Conservation (phyloP, 257 asterid genomes). For the Lycium ferocissimum region DNA sequence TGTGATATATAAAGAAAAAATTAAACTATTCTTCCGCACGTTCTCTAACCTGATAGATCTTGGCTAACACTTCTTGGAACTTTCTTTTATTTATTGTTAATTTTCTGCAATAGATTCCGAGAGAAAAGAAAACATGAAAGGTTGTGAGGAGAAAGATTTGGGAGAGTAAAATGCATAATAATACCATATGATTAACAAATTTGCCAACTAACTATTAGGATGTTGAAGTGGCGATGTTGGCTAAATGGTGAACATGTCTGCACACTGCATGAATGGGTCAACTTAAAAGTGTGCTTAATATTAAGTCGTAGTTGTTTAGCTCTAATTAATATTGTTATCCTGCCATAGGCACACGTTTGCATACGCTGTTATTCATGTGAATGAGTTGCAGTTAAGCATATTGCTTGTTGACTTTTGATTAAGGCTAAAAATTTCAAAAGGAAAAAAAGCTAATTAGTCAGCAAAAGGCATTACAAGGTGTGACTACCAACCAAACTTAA, state of each 20-base stretch:
- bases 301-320: background rate
- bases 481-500: too few relatives aligned
- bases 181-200: background rate
- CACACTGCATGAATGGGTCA: background rate
- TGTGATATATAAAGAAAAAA: background rate
- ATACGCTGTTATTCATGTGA: constrained; percentile 40
- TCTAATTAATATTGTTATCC: background rate
- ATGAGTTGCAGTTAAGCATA: constrained; percentile 10
- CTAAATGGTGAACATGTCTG: background rate
- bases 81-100: constrained; percentile 10
- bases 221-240: background rate
- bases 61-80: constrained; percentile 29
- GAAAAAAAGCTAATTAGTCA: background rate
- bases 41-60: background rate
- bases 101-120: background rate
- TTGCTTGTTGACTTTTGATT: background rate
- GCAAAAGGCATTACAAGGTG: background rate
- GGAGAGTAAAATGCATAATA: background rate
- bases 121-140: background rate
- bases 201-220: background rate
- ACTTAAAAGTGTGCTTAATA: background rate
- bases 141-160: background rate
- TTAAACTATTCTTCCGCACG: background rate
- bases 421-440: background rate
- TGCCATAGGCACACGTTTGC: constrained; percentile 40